Base-by-base conservation (phyloP, 768 basidiomycete species). In the Scleroderma citrinum region DNA sequence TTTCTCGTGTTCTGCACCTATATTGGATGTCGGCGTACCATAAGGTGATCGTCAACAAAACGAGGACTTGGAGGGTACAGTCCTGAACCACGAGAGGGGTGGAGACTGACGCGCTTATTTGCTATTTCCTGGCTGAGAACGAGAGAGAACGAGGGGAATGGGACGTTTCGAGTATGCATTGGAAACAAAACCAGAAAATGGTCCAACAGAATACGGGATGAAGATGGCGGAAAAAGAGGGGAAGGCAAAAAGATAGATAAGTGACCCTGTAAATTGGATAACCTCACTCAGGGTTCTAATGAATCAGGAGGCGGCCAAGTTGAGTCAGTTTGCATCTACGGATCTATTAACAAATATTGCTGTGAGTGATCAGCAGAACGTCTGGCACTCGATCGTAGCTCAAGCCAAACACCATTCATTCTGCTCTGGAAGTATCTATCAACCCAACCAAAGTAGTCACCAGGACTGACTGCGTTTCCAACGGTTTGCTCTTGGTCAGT, bases 301-400 rank as follows among this genome's bases (percentile, higher is more conserved):
- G 21, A 7, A 49, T 49, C 44, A 10, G 41, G 41, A 32, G 19
- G 36, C 35, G 48, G 24, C 44, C 48, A n/a, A 44, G 46, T 34
- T 35, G 48, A 49, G 48, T 49, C 48, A 44, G 19, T 43, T 43
- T 49, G 48, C 41, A 23, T 43, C 41, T 31, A 44, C 42, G 48
- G 48, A 34, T 26, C 32, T 41, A 49, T 19, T 49, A 34, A 41
- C 17, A 19, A 36, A 49, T 49, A 49, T 43, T 49, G 48, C 34
- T 32, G 48, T 49, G 48, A 35, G 34, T 44, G 36, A 47, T 24
- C 24, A 26, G 35, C 23, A 16, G 8, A 30, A 7, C 8, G 14
- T 21, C 23, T 30, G 5, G n/a, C n/a, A n/a, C n/a, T n/a, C n/a
- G n/a, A 3, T 26, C 42, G 14, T 10, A 30, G 10, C n/a, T 20